Evolutionary conservation across 805 yeast genomes (phyloP).

Genomic region (Candida ipomoeae): DNA sequence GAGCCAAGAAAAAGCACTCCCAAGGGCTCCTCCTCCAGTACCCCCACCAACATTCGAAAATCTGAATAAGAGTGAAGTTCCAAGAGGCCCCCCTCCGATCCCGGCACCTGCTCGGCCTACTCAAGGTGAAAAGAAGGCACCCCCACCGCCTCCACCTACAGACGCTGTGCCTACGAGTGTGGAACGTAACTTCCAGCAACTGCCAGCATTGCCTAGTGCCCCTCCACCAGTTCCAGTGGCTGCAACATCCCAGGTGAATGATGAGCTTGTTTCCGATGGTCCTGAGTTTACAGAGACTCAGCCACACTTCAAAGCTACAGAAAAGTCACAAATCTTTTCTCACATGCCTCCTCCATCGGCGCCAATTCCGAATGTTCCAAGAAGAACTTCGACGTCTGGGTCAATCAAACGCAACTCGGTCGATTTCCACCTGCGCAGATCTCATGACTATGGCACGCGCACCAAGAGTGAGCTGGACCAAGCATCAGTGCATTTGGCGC

Average conservation of each 20-base stretch:
- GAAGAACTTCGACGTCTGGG: constrained; percentile 16
- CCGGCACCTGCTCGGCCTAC: constrained; percentile 12
- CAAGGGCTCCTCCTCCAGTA: constrained; percentile 13
- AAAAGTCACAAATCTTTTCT: constrained; percentile 11
- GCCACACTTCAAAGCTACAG: background rate
- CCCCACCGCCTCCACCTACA: constrained; percentile 12
- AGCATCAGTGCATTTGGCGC: constrained; percentile 25
- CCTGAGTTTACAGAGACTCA: constrained; percentile 6
- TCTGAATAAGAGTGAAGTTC: constrained; percentile 5
- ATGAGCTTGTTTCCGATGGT: constrained; percentile 12
- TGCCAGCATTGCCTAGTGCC: constrained; percentile 8
- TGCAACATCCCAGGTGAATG: constrained; percentile 4
- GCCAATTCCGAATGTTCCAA: constrained; percentile 10
- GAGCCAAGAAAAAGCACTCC: constrained; percentile 9
- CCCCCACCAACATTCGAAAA: constrained; percentile 14
- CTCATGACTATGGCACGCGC: constrained; percentile 5
- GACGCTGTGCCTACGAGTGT: constrained; percentile 4
- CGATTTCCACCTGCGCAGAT: constrained; percentile 7
- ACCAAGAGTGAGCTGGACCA: constrained; percentile 22
- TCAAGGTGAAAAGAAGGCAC: constrained; percentile 6
- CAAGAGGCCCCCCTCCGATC: constrained; percentile 13
- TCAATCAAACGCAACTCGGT: constrained; percentile 8
- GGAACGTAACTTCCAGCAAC: background rate
- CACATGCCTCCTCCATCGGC: constrained; percentile 15
- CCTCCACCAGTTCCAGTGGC: constrained; percentile 10